Base-by-base conservation (phyloP, 371 early-diverging fungal genomes). In the Dichotomocladium elegans region DNA sequence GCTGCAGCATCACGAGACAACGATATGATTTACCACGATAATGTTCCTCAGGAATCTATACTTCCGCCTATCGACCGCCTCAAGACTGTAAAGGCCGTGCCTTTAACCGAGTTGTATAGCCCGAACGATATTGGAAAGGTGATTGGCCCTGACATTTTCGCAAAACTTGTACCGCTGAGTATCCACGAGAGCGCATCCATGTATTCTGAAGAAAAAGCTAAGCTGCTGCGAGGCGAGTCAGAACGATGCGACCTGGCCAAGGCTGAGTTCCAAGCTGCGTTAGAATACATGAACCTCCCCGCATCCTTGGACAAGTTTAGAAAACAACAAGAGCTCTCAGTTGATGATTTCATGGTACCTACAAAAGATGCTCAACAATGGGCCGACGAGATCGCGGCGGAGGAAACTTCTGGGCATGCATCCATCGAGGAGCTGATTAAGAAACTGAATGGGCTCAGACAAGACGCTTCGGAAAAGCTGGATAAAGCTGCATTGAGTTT, bases 151-250 rank as follows among this genome's bases (percentile, higher is more conserved):
- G 96, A 97, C 61, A 82, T 96, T 22, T 98, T 98, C 61, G 79
- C 80, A 24, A 72, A 81, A 14, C 79, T 98, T 31, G 85, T 98
- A 19, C 96, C 99, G 0, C 69, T 98, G 37, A 80, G 88, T 26
- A 91, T 97, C 1, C 96, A 95, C 61, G 95, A 97, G 67, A 85
- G 91, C 26, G 80, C 92, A 4, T 90, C 91, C 10, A 56, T 96
- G 55, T 97, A 97, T 55, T 94, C 94, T 15, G 98, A 96, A 61
- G 95, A 96, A 61, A 94, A 94, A 68, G 93, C 93, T 11, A 90
- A 92, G 62, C 55, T 98, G 24, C 79, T 96, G 4, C 86, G 99
- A 6, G 60, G 72, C 4, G 90, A 90, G 44, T 79, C 81, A 9
- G 94, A 87, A 47, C 64, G 81, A 55, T 88, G 87, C 25, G 89